These are phyloP conservation scores for Blastomyces emzantsi DNA, from an alignment of 2,329 filamentous ascomycete genomes.

Conservation along the genomic window DNA sequence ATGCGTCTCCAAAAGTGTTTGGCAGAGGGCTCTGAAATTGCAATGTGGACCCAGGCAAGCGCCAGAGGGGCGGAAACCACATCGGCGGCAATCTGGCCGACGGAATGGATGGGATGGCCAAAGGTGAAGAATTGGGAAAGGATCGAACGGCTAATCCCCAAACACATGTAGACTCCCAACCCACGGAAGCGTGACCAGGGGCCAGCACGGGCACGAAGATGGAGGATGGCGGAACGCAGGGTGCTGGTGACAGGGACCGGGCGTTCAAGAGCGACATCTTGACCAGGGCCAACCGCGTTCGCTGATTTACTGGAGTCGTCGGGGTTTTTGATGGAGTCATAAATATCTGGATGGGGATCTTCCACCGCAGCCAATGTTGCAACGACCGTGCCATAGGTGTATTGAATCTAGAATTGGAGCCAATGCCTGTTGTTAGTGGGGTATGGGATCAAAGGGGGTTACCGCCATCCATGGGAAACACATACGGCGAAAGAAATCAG, in stretches of 20 bases:
- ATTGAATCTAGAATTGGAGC: conserved; percentile 35
- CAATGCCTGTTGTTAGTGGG: neutral
- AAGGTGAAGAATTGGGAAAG: conserved; percentile 40
- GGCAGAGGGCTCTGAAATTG: conserved; percentile 61
- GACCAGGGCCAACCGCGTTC: conserved; percentile 23
- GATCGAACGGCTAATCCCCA: conserved; percentile 36
- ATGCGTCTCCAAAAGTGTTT: conserved; percentile 61
- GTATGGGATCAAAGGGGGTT: neutral
- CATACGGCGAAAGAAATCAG: conserved; percentile 1
- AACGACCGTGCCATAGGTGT: conserved; percentile 53
- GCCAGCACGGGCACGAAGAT: conserved; percentile 57
- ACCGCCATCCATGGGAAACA: neutral
- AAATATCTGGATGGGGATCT: conserved; percentile 46
- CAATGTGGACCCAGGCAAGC: conserved; percentile 75
- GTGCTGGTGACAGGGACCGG: conserved; percentile 53
- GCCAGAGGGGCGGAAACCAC: conserved; percentile 58
- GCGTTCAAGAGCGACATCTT: conserved; percentile 37
- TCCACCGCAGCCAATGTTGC: conserved; percentile 57
- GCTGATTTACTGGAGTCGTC: conserved; percentile 18
- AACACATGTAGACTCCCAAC: conserved; percentile 43
- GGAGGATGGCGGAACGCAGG: conserved; percentile 49
- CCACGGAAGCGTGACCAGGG: conserved; percentile 62
- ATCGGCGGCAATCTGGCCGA: conserved; percentile 50
- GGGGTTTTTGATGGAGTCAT: conserved; percentile 40
- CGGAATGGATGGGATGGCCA: conserved; percentile 33